Percentiles rank a stretch among this genome's conserved stretches.
Conservation (phyloP, 2,329 filamentous ascomycete genomes). For the Onygenales sp. region DNA sequence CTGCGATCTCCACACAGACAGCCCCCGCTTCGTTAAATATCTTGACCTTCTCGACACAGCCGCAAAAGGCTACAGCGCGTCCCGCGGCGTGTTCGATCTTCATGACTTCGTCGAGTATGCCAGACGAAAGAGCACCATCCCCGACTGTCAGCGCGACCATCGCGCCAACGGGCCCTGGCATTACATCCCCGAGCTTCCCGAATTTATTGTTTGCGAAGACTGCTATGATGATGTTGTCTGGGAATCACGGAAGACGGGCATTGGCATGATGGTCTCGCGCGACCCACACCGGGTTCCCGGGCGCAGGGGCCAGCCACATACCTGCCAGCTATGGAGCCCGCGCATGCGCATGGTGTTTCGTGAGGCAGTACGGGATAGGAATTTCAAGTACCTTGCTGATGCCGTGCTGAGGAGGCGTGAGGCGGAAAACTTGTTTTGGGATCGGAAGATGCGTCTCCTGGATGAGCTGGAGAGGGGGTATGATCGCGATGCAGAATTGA, state of each 20-base stretch:
- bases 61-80: conserved; percentile 33
- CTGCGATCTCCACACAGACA: conserved; percentile 61
- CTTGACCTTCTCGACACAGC: conserved; percentile 47
- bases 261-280: conserved; percentile 48
- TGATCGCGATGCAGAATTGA: conserved; percentile 39
- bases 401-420: conserved; percentile 48
- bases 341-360: conserved; percentile 69
- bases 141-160: conserved; percentile 59
- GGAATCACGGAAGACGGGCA: conserved; percentile 47
- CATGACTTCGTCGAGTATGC: conserved; percentile 56
- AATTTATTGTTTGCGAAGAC: conserved; percentile 77
- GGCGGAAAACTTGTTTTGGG: conserved; percentile 51
- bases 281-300: conserved; percentile 49
- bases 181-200: conserved; percentile 62
- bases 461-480: conserved; percentile 51
- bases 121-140: conserved; percentile 46
- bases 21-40: conserved; percentile 47
- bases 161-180: conserved; percentile 64
- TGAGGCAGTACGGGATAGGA: conserved; percentile 55
- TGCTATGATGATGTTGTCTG: conserved; percentile 75
- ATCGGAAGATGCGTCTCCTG: conserved; percentile 44
- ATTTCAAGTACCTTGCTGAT: conserved; percentile 57
- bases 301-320: conserved; percentile 31
- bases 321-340: conserved; percentile 71
- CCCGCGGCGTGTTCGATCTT: conserved; percentile 38